Conservation (phyloP, 2,329 filamentous ascomycete species). For the Colletotrichum eleusines region DNA sequence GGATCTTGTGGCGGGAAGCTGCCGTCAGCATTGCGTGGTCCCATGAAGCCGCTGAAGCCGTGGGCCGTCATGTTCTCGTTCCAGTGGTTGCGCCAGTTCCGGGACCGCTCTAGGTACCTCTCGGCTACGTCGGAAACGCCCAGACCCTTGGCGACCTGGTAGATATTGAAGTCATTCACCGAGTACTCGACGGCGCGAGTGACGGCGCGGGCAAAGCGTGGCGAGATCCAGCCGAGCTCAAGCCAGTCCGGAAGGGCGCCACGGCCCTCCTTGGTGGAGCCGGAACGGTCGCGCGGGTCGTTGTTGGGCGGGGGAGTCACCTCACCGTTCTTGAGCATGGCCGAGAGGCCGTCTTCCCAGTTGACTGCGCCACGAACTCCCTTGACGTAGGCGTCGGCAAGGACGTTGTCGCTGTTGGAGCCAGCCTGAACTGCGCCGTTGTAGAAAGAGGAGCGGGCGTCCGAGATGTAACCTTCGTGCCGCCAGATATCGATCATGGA, state of each 20-base stretch:
- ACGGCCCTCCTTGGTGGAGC: constrained; percentile 75
- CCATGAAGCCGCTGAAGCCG: constrained; percentile 74
- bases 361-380: constrained; percentile 72
- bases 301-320: constrained; percentile 69
- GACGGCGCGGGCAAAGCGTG: constrained; percentile 70
- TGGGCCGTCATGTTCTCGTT: constrained; percentile 68
- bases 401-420: constrained; percentile 77
- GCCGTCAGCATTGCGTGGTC: constrained; percentile 66
- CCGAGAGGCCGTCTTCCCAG: constrained; percentile 72
- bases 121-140: constrained; percentile 61
- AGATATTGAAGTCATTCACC: constrained; percentile 76
- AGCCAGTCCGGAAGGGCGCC: constrained; percentile 79
- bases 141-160: constrained; percentile 72
- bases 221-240: constrained; percentile 73
- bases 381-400: constrained; percentile 80
- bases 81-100: constrained; percentile 81
- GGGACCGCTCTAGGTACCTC: constrained; percentile 72
- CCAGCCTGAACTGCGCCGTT: constrained; percentile 79
- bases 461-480: constrained; percentile 73
- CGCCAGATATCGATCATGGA: constrained; percentile 77
- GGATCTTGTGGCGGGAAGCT: constrained; percentile 67
- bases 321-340: constrained; percentile 77
- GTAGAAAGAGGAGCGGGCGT: constrained; percentile 75
- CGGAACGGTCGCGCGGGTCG: constrained; percentile 67
- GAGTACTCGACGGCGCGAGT: constrained; percentile 76